Evolutionary conservation across 495 filamentous ascomycete species (phyloP).

Genomic region (Xylaria curta): DNA sequence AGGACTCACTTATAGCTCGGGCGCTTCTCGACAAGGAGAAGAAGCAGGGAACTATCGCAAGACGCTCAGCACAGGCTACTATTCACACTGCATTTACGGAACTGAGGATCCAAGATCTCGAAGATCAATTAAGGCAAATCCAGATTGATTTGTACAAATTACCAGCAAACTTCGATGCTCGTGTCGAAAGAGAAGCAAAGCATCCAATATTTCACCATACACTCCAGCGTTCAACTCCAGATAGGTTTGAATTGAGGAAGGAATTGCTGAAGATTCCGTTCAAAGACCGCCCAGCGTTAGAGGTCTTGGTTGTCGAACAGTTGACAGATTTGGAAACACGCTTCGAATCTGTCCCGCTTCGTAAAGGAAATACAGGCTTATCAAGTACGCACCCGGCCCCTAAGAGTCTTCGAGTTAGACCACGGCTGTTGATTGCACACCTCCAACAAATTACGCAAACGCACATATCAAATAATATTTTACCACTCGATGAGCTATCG

Average conservation of each 20-base stretch:
- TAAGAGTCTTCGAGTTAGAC: slow-evolving; percentile 8
- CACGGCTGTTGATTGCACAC: background rate
- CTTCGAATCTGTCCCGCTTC: background rate
- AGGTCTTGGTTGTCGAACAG: slow-evolving; percentile 1
- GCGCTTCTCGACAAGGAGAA: background rate
- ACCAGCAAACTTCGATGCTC: background rate
- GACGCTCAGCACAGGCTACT: background rate
- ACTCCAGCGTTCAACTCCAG: background rate
- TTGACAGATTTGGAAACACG: background rate
- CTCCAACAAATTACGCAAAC: background rate
- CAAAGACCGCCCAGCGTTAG: background rate
- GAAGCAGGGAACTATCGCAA: background rate
- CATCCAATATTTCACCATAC: slow-evolving; percentile 8
- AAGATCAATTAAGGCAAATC: slow-evolving; percentile 7
- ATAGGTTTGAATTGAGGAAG: background rate
- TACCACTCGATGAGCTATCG: no score
- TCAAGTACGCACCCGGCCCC: background rate
- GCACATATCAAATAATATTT: background rate
- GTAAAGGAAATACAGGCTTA: background rate
- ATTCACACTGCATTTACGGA: slow-evolving; percentile 14
- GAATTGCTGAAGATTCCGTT: background rate
- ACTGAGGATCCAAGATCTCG: slow-evolving; percentile 14
- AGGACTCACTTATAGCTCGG: background rate
- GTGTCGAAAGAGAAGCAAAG: no score
- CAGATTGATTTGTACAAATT: slow-evolving; percentile 1